Base-by-base conservation (phyloP, 768 basidiomycete genomes). In the Amanita rubescens region DNA sequence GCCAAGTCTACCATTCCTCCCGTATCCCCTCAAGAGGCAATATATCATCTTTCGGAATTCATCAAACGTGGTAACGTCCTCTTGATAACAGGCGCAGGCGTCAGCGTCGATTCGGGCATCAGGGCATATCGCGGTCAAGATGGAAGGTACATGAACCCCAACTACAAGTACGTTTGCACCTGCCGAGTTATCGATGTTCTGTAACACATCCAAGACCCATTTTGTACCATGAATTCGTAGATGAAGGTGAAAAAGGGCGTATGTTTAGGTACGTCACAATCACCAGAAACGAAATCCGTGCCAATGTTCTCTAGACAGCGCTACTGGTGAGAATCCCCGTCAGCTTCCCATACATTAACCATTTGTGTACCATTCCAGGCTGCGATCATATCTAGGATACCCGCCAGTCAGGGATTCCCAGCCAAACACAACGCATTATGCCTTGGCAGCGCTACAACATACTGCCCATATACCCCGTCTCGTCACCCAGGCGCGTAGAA, bases 81-180 rank as follows among this genome's bases (percentile, higher is more conserved):
- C 0, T 71, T 93, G 14, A 65, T 97, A 51, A 94, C 92, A 0
- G 94, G 94, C 2, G 95, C 95, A 0, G 95, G 95, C 6, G 90
- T 96, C 58, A 90, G 88, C 65, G 94, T 97, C 25, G 95, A 97
- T 67, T 91, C 88, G 24, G 95, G 95, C 42, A 95, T 98, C 56
- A 76, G 91, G 59, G 93, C 94, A n/a, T 96, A 97, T 68, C 74
- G 94, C 54, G 94, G 94, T 35, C 65, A 74, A 56, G 89, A 94
- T 62, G 94, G 94, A 14, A 73, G 85, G 58, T 92, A 92, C 67
- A 81, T 89, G 81, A 90, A 92, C 62, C 89, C 87, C n/a, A 86
- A 91, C 66, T 91, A 89, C 74, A 85, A 83, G 88, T 90, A 27
- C 54, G 49, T 39, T 53, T n/a, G 38, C 41, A 57, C 35, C 17